Evolutionary conservation across 2,329 filamentous ascomycete genomes (phyloP), one percentile per base, ranked within the genome.

Genomic region (Didymellaceae sp.): DNA sequence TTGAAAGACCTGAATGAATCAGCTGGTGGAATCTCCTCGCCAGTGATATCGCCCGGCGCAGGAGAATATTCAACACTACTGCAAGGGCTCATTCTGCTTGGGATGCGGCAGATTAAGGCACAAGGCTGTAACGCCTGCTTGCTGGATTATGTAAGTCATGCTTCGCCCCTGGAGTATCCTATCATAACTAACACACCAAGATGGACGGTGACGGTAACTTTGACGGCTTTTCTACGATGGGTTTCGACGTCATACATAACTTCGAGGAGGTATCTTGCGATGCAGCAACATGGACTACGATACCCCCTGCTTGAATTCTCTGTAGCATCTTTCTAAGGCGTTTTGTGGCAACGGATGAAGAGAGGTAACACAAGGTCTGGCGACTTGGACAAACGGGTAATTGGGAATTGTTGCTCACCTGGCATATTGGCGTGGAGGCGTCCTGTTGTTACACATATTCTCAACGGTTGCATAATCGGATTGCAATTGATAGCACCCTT

Each of bases 251-350:
- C 34, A 75, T 91, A 55, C 88, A 93, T 73, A 86, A 82, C 31
- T 95, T 91, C 71, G 90, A 96, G 64, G 89, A 95, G 71, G 83
- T 94, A 44, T 89, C 86, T 52, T 86, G 82, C 63, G 84, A 88
- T 69, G 82, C 83, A 34, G 78, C 81, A 40, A 84, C 82, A 6
- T 86, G 83, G 82, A 83, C 77, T 1, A 78, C 81, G 75, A 78
- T 81, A 63, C 76, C 79, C 46, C 70, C 77, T n/a, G 68, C 72
- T 40, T 74, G 50, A 63, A 35, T 13, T 8, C 14, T 10, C 21
- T 46, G 16, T 6, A 10, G 30, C 26, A n/a, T 32, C 10, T 8
- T 17, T 28, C 28, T 10, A 22, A 26, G 31, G 32, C 37, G 35
- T 32, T 52, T 24, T 44, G 33, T 46, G 48, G 35, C 38, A 39